Evolutionary conservation across 768 basidiomycete genomes (phyloP), one percentile per base, ranked within the genome.

Genomic region (Tylopilus vinaceipallidus): DNA sequence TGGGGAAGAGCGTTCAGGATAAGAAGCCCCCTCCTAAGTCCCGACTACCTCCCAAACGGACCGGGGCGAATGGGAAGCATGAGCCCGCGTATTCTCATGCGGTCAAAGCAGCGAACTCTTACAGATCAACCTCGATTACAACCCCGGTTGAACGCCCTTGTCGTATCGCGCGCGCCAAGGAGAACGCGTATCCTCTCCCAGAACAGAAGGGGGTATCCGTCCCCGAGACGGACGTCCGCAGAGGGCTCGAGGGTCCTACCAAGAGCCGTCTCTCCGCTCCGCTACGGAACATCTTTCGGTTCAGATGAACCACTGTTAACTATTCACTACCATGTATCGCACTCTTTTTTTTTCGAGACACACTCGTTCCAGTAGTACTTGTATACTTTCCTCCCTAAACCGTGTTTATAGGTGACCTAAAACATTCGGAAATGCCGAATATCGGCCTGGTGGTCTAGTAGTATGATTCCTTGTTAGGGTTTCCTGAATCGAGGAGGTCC

Each of bases 391-490:
- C 14, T 36, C 11, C 23, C 13, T 20, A 20, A 19, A 30, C 9
- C 32, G 27, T 23, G 11, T 23, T 9, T 39, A 14, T 13, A 16
- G 13, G 11, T 45, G 13, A 49, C 3, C 36, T 2, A 19, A n/a
- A 2, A 35, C 22, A n/a, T 6, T 1, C 1, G 2, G 14, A 7
- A 0, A 2, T 2, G 0, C 1, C 1, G 19, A 3, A 13, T 34
- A 19, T 49, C 52, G 76, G 76, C 78, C 75, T 77, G 75, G 72
- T 78, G 76, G 76, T 78, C 77, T 80, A 79, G 78, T 79, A 75
- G 78, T 77, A 80, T 80, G 78, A 80, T 79, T 79, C 78, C 75
- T 79, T 76, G 75, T 80, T 79, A 76, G 78, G 77, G 78, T 52
- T 54, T 29, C 45, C 45, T 52, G 45, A 36, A 17, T 32, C 69